Conservation (phyloP, 2,329 filamentous ascomycete genomes). For the Cercospora canescens region DNA sequence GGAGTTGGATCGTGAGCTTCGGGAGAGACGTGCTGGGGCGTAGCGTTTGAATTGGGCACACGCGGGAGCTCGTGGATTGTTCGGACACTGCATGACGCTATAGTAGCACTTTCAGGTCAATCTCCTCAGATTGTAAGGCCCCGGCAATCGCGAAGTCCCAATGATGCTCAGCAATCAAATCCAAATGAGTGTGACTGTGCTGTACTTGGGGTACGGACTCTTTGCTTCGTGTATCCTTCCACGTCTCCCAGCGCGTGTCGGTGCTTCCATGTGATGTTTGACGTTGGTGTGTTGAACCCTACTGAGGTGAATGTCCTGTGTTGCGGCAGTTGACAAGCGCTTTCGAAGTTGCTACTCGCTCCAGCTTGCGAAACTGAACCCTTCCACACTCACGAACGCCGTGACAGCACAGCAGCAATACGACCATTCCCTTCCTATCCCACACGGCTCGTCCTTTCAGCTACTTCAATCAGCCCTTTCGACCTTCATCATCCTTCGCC, state of each 20-base stretch:
- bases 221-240: neutral
- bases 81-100: neutral
- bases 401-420: neutral
- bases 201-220: neutral
- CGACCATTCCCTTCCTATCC: neutral
- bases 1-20: constrained; percentile 9
- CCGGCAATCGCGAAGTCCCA: neutral
- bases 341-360: neutral
- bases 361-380: neutral
- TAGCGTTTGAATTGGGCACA: neutral
- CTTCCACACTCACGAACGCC: neutral
- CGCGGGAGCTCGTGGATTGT: too few relatives aligned
- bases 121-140: neutral
- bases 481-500: neutral
- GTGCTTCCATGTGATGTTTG: neutral
- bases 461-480: neutral
- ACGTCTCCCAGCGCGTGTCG: neutral
- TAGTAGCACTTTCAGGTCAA: neutral
- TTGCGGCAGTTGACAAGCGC: neutral
- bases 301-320: neutral
- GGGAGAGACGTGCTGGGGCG: neutral
- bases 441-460: neutral
- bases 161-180: neutral
- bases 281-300: neutral
- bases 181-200: neutral